phyloP scores from a whole-genome alignment of 1,284 basidiomycete genomes.

The Hypsizygus ulmarius region DNA sequence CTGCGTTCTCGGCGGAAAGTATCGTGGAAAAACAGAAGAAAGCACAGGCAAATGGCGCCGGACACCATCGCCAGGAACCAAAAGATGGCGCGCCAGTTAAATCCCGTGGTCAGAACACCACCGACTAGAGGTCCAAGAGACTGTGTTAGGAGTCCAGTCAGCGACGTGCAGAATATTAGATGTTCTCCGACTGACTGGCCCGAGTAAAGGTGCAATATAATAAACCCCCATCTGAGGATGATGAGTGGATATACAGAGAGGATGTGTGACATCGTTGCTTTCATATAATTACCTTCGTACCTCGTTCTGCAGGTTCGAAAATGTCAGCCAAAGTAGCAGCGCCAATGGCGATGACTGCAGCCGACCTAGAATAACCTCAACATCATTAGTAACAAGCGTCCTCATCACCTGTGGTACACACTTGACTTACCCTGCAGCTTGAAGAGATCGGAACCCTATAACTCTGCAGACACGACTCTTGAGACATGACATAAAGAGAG shows the following conservation, averaged over 20 bases:
- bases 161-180: background rate
- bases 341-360: slow-evolving; percentile 76
- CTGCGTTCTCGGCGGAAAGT: slow-evolving; percentile 83
- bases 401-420: background rate
- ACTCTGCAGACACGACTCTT: slow-evolving; percentile 36
- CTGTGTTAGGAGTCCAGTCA: slow-evolving; percentile 31
- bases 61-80: slow-evolving; percentile 76
- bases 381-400: slow-evolving; percentile 4
- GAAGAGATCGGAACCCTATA: slow-evolving; percentile 71
- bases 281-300: slow-evolving; percentile 46
- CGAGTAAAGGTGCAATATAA: slow-evolving; percentile 61
- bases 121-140: slow-evolving; percentile 70
- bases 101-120: slow-evolving; percentile 66
- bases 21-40: slow-evolving; percentile 73
- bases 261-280: background rate
- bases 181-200: slow-evolving; percentile 32
- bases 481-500: slow-evolving; percentile 1
- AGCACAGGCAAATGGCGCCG: slow-evolving; percentile 52
- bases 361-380: slow-evolving; percentile 47
- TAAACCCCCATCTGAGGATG: slow-evolving; percentile 64
- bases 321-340: slow-evolving; percentile 83
- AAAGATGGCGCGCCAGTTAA: slow-evolving; percentile 77
- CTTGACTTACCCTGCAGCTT: slow-evolving; percentile 54
- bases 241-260: background rate
- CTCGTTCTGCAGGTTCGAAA: slow-evolving; percentile 76